Conservation (phyloP, 2,329 filamentous ascomycete species). For the Curvularia sp. region DNA sequence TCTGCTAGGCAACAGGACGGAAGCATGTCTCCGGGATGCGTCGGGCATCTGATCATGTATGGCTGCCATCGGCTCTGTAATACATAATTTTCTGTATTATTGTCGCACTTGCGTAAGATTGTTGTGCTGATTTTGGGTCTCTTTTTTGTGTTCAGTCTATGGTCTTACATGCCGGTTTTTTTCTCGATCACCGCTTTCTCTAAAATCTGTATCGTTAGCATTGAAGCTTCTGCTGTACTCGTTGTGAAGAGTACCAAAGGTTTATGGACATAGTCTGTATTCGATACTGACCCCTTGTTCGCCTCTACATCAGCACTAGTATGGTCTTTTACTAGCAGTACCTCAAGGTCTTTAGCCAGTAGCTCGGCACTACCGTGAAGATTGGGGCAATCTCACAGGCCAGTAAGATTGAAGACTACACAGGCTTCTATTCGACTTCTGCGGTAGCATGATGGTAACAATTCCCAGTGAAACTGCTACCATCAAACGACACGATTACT, state of each 20-base stretch:
- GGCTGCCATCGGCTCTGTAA: background rate
- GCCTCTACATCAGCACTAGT: background rate
- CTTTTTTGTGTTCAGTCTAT: background rate
- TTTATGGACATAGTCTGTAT: background rate
- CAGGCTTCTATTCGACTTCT: slow-evolving; percentile 24
- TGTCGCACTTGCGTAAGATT: background rate
- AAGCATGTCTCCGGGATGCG: background rate
- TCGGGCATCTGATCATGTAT: background rate
- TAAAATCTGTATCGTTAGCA: background rate
- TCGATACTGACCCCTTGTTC: background rate
- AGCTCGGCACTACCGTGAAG: slow-evolving; percentile 8
- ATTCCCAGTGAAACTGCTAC: slow-evolving; percentile 19
- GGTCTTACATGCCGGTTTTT: background rate
- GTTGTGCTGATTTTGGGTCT: slow-evolving; percentile 1
- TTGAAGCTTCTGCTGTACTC: background rate
- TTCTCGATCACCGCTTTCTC: background rate
- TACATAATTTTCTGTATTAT: background rate
- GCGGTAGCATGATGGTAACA: slow-evolving; percentile 32
- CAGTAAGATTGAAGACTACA: slow-evolving; percentile 22
- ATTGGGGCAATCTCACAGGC: slow-evolving; percentile 26
- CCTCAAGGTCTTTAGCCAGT: slow-evolving; percentile 8
- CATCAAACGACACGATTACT: slow-evolving; percentile 28
- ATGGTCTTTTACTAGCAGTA: slow-evolving; percentile 7
- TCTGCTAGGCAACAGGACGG: background rate
- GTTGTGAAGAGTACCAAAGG: background rate